phyloP scores from a whole-genome alignment of 2,329 filamentous ascomycete genomes.

The Fusarium chaquense region DNA sequence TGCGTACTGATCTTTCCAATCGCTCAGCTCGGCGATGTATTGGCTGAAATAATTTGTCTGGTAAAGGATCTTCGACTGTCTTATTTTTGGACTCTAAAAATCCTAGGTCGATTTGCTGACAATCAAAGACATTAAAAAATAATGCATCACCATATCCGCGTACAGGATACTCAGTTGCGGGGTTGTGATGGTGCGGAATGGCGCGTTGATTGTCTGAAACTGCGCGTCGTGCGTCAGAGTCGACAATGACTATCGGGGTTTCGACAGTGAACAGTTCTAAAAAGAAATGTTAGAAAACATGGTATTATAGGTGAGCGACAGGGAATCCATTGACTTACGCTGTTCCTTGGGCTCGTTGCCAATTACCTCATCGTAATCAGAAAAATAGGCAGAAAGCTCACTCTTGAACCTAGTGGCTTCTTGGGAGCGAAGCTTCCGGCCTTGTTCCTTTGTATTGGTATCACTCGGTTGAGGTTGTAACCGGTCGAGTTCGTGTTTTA shows the following conservation, averaged over 20 bases:
- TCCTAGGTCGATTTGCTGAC: conserved; percentile 67
- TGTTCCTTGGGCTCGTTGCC: conserved; percentile 84
- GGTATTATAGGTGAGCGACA: conserved; percentile 27
- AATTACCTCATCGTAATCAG: conserved; percentile 94
- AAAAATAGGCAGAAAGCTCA: conserved; percentile 90
- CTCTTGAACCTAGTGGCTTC: conserved; percentile 90
- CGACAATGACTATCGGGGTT: conserved; percentile 78
- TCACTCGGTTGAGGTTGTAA: conserved; percentile 63
- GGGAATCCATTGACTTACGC: conserved; percentile 65
- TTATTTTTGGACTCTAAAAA: conserved; percentile 63
- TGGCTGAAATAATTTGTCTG: conserved; percentile 65
- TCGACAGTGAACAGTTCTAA: conserved; percentile 79
- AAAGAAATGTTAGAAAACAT: conserved; percentile 30
- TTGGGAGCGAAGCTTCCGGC: conserved; percentile 85
- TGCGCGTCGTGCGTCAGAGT: conserved; percentile 59
- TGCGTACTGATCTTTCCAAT: conserved; percentile 71
- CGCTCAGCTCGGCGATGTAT: conserved; percentile 70
- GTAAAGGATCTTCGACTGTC: conserved; percentile 64
- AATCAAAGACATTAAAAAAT: conserved; percentile 67
- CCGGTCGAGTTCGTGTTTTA: conserved; percentile 70
- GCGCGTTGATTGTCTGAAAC: conserved; percentile 46
- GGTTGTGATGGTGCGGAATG: conserved; percentile 48
- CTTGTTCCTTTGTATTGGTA: conserved; percentile 67
- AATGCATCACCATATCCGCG: conserved; percentile 68
- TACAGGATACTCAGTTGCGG: conserved; percentile 54